Evolutionary conservation across 805 yeast species (phyloP), one percentile per base, ranked within the genome.

Genomic region (Metschnikowia anglica): DNA sequence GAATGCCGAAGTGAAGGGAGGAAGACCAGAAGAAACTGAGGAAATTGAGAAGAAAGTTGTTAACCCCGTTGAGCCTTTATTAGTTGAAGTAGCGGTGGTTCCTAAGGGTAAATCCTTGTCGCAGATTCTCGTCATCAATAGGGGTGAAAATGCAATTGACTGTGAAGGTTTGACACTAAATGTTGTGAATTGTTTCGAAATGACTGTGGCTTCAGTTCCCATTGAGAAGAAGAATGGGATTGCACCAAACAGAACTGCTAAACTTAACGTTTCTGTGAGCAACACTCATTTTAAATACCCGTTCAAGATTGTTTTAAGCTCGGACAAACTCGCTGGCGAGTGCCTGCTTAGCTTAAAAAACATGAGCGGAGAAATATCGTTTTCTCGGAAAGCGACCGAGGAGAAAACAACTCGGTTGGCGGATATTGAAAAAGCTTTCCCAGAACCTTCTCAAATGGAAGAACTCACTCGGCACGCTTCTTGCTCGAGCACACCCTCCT

Each of bases 271-370:
- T 37, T 48, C 57, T 3, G 48, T 68, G 30, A 56, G 53, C 33
- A 55, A 55, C 41, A 59, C 63, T 17, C 68, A 67, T 41, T 53
- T 61, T 40, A 62, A 63, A 43, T 59, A 53, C 40, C 72, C 73
- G 5, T 64, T 67, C 51, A 54, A 53, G 37, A 48, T 69, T 4
- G 43, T 53, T 5, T 51, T 68, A 52, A 49, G 41, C 30, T 64
- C 59, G 41, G 58, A 46, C 1, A 28, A 42, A 6, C 32, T 44
- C 20, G 27, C 32, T 16, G 65, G 61, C 7, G 44, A 39, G 17
- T 58, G 62, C 37, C 51, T 51, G 11, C 51, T 65, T 40, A 58
- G 42, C 32, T 34, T 55, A 40, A 52, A 55, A 34, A 48, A 55
- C 12, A 49, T 64, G 52, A 49, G 54, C 21, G 65, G 66, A 8